phyloP scores from a whole-genome alignment of 169 alveolate genomes.

The Perkinsus chesapeaki region DNA sequence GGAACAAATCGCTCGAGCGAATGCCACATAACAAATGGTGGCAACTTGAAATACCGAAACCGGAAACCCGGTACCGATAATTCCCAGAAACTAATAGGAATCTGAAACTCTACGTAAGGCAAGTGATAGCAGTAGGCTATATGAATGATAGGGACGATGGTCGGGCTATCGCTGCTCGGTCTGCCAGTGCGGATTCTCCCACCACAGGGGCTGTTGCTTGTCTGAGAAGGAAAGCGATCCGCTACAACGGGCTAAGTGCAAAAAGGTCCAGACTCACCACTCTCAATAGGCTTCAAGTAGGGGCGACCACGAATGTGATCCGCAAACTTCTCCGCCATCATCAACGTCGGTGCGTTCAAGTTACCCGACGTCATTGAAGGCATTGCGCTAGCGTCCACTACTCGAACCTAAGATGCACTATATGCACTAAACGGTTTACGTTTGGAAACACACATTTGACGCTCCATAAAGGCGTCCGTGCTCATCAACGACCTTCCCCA shows the following conservation, averaged over 20 bases:
- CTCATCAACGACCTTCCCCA: constrained; percentile 20
- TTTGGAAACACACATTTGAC: not conserved
- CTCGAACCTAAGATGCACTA: constrained; percentile 9
- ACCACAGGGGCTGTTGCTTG: not conserved
- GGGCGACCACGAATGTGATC: constrained; percentile 2
- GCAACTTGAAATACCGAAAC: too few relatives aligned
- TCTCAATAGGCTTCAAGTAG: not conserved
- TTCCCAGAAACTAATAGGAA: too few relatives aligned
- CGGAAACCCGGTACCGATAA: too few relatives aligned
- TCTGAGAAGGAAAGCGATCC: not conserved
- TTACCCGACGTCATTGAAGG: constrained; percentile 28
- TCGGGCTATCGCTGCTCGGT: not conserved
- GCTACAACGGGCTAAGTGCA: not conserved
- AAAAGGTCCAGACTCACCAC: not conserved
- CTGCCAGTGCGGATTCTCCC: not conserved
- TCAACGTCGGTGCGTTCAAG: constrained; percentile 25
- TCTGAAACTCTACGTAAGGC: too few relatives aligned
- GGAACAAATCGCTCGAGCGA: too few relatives aligned
- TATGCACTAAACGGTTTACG: not conserved
- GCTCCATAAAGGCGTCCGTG: not conserved
- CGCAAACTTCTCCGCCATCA: constrained; percentile 29
- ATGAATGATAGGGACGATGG: not conserved
- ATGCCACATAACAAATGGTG: too few relatives aligned
- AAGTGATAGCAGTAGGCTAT: not conserved
- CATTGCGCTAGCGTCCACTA: constrained; percentile 26